These are phyloP conservation scores for Thalassiosira livingstoniorum DNA, from an alignment of 352 stramenopile species.

Conservation along the genomic window DNA sequence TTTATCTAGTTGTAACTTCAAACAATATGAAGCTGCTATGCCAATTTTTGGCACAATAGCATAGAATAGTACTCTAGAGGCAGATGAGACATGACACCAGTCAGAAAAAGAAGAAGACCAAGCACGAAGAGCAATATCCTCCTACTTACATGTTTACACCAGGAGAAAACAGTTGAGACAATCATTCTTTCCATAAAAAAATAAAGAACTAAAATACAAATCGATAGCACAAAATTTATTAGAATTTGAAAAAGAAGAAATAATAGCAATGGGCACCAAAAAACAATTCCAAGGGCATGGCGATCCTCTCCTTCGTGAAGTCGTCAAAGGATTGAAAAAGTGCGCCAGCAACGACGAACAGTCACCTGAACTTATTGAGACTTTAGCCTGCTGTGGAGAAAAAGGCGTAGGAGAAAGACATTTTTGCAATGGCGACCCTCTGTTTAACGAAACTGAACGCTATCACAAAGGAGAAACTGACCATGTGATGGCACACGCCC, in stretches of 20 bases:
- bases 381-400: not conserved
- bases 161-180: no score
- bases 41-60: no score
- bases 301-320: conserved; percentile 45
- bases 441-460: conserved; percentile 38
- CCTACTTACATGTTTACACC: no score
- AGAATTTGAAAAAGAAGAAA: not conserved
- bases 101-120: no score
- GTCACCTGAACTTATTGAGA: not conserved
- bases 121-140: no score
- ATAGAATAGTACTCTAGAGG: no score
- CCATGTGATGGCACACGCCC: conserved; percentile 9
- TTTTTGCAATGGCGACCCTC: conserved; percentile 28
- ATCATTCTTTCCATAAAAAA: not conserved
- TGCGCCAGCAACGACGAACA: not conserved
- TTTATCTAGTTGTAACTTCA: no score
- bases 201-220: not conserved
- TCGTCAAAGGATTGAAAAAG: conserved; percentile 27
- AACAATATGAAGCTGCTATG: no score
- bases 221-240: not conserved
- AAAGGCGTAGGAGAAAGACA: conserved; percentile 19
- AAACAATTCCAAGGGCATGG: conserved; percentile 41
- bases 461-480: conserved; percentile 37
- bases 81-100: no score
- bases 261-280: conserved; percentile 22